A percentile compares a stretch with the other conserved stretches of the same genome.
These are phyloP conservation scores for Mucor velutinosus DNA, from an alignment of 371 early-diverging fungal species.

Conservation along the genomic window DNA sequence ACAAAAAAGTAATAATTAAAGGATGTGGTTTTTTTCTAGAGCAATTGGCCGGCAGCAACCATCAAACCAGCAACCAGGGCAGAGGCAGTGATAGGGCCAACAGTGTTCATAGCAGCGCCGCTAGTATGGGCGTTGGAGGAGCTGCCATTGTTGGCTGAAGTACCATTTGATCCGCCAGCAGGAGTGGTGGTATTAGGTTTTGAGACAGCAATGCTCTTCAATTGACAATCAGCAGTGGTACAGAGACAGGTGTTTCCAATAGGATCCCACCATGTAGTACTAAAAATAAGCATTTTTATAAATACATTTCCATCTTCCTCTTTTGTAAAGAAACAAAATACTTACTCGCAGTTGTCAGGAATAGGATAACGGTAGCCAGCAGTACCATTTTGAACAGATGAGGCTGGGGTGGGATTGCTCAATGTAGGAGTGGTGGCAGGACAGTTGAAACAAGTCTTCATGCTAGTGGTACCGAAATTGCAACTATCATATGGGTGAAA, in stretches of 20 bases:
- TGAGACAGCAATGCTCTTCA: constrained; percentile 46
- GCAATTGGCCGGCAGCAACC: constrained; percentile 6
- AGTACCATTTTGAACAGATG: constrained; percentile 43
- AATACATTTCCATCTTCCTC: not conserved
- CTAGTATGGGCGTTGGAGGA: not conserved
- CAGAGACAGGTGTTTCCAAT: constrained; percentile 57
- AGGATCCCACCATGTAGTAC: constrained; percentile 75
- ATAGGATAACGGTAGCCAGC: constrained; percentile 51
- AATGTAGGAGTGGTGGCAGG: constrained; percentile 58
- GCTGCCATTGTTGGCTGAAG: not conserved
- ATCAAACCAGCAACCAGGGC: constrained; percentile 7
- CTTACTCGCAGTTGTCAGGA: constrained; percentile 67
- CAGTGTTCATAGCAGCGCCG: not conserved
- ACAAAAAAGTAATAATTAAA: not conserved
- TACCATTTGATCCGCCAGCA: not conserved
- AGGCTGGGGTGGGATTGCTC: constrained; percentile 50
- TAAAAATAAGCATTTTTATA: constrained; percentile 3
- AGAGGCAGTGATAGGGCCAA: not conserved
- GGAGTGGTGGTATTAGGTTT: constrained; percentile 8
- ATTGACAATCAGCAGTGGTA: constrained; percentile 45
- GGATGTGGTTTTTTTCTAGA: not conserved
- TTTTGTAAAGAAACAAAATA: not conserved
- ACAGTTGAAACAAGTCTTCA: constrained; percentile 72
- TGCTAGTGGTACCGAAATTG: constrained; percentile 56
- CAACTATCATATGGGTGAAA: constrained; percentile 29